Base-by-base conservation (phyloP, 192 early-diverging fungal genomes). In the Linnemannia elongata region DNA sequence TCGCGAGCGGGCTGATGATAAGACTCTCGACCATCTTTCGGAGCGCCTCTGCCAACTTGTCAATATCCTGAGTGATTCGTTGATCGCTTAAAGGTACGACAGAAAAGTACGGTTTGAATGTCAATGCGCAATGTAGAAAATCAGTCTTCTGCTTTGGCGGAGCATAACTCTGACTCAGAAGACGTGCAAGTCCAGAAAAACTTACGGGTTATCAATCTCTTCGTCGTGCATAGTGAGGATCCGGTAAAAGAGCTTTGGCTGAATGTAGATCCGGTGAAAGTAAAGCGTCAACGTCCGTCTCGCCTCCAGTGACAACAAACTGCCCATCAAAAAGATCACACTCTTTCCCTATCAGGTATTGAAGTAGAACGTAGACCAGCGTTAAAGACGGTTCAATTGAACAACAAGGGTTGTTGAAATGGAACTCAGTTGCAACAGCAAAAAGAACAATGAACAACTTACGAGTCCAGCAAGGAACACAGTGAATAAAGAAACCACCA, bases 21-120 rank as follows among this genome's bases (percentile, higher is more conserved):
- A 96, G 82, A 52, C 95, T 91, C 33, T 92, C 88, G 30, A 92
- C 66, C 45, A 96, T 92, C 39, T 89, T 72, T 13, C 91, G 77
- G 9, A 95, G 76, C 49, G 93, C 88, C 24, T 94, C 93, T 24
- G 95, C 60, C 45, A 99, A 93, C 69, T 94, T 94, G 82, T 96
- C 97, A 47, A 97, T 92, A 85, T 99, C 97, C 88, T 97, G 96
- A 24, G 97, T 92, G 52, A 98, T 96, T 22, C 97, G 93, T 87
- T 97, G 96, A 82, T 99, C 97, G 20, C 92, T 92, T 82, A 18
- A 55, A 42, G 42, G 41, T 17, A 42, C 10, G 82, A 80, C 83
- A 88, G 82, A 54, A 88, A 85, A 36, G 79, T 49, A 54, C 71
- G 57, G 60, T 45, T 47, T 52, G 49, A 22, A 33, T 49, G 24